Percentiles rank a stretch among this genome's conserved stretches.
Evolutionary conservation across 2,329 filamentous ascomycete species (phyloP).

Genomic region (Phialophora chinensis): DNA sequence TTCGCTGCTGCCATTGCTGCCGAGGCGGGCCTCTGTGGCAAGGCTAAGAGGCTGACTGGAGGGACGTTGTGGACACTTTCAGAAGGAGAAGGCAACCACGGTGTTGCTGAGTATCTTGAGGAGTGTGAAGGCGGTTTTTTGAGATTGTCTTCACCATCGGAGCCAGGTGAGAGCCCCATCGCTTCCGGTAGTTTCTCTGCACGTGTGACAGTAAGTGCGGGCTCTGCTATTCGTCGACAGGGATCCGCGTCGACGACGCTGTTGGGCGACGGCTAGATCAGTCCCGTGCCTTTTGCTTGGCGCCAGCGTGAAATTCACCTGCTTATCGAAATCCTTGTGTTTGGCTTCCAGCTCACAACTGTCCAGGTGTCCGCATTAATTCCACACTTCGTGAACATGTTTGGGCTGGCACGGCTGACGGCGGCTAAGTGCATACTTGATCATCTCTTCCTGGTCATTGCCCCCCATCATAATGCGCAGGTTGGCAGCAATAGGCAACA

Average conservation of each 20-base stretch:
- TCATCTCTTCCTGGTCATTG: neutral
- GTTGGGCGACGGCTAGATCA: neutral
- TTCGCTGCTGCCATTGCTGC: neutral
- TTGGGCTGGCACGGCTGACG: neutral
- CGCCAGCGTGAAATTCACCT: neutral
- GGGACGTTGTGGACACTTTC: neutral
- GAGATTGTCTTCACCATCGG: neutral
- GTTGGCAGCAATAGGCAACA: neutral
- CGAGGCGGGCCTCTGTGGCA: neutral
- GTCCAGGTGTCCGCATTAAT: neutral
- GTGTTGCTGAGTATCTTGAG: neutral
- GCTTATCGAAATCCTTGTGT: neutral
- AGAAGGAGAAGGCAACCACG: neutral
- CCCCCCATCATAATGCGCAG: neutral
- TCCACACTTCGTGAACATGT: neutral
- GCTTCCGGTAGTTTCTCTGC: neutral
- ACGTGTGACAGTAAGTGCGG: neutral
- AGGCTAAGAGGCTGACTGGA: neutral
- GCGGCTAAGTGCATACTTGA: neutral
- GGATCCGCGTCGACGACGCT: neutral
- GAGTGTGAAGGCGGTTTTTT: neutral
- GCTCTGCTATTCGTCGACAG: neutral
- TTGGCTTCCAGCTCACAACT: neutral
- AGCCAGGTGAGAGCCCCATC: neutral
- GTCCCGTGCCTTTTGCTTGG: neutral